Evolutionary conservation across 768 basidiomycete genomes (phyloP).

Genomic region (Gymnopilus junonius): DNA sequence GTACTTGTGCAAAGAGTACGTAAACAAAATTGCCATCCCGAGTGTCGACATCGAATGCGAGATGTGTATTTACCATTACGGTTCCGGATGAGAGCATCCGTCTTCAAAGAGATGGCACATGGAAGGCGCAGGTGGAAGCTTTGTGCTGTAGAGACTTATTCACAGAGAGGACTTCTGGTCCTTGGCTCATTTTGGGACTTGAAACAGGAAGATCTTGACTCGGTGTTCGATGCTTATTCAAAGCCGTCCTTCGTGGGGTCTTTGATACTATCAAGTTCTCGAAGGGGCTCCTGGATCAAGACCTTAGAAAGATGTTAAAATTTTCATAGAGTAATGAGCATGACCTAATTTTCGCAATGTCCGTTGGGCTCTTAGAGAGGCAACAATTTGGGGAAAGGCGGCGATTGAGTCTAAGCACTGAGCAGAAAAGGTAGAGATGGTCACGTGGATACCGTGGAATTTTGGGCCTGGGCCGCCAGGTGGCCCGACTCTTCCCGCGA

Average conservation of each 20-base stretch:
- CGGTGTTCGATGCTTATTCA: background rate
- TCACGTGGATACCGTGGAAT: background rate
- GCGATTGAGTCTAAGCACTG: background rate
- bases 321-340: background rate
- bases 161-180: background rate
- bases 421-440: background rate
- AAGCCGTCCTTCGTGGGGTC: background rate
- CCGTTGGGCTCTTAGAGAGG: background rate
- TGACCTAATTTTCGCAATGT: background rate
- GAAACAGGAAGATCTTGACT: background rate
- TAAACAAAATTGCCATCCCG: background rate
- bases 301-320: background rate
- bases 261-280: background rate
- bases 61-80: background rate
- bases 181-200: background rate
- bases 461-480: too few relatives aligned
- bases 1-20: background rate
- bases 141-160: background rate
- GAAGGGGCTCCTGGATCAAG: background rate
- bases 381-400: background rate
- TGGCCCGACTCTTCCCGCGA: slow-evolving; percentile 1
- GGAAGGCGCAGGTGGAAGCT: background rate
- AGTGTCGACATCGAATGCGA: background rate
- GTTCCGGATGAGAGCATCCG: background rate
- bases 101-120: background rate